phyloP scores from a whole-genome alignment of 2,329 filamentous ascomycete species.

The Exophiala sp. region DNA sequence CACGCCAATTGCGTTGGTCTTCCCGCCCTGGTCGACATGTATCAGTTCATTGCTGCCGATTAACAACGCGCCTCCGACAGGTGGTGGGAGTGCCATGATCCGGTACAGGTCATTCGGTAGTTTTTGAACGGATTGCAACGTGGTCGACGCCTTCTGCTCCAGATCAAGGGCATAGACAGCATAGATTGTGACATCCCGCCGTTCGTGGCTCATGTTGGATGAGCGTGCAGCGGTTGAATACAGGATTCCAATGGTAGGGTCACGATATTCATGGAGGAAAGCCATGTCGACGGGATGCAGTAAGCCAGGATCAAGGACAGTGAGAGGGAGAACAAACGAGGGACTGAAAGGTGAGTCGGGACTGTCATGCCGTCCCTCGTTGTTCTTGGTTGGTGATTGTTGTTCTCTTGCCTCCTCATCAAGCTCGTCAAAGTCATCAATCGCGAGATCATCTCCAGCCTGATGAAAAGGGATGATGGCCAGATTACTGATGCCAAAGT shows the following conservation, averaged over 20 bases:
- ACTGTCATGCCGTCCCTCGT: constrained; percentile 33
- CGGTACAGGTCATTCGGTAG: constrained; percentile 82
- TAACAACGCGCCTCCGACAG: constrained; percentile 81
- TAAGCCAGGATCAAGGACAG: constrained; percentile 78
- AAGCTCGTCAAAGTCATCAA: constrained; percentile 76
- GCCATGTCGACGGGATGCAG: constrained; percentile 85
- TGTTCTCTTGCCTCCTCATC: constrained; percentile 61
- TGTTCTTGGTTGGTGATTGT: constrained; percentile 33
- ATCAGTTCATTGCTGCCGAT: constrained; percentile 86
- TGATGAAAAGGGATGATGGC: constrained; percentile 92
- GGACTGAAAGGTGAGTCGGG: constrained; percentile 68
- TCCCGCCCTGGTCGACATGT: constrained; percentile 92
- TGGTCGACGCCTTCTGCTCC: constrained; percentile 86
- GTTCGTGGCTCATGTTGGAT: constrained; percentile 63
- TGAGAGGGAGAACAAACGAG: constrained; percentile 88
- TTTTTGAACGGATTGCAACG: constrained; percentile 75
- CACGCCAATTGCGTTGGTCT: constrained; percentile 84
- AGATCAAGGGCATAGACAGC: constrained; percentile 93
- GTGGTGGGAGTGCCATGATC: constrained; percentile 74
- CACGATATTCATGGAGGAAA: constrained; percentile 93
- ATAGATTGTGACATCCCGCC: constrained; percentile 81
- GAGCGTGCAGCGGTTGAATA: constrained; percentile 70
- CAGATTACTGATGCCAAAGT: constrained; percentile 81
- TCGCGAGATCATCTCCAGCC: constrained; percentile 76
- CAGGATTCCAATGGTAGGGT: constrained; percentile 92